Percentiles rank a stretch among this genome's conserved stretches.
Evolutionary conservation across 352 stramenopile species (phyloP).

Genomic region (Stephanocyclus meneghinianus): DNA sequence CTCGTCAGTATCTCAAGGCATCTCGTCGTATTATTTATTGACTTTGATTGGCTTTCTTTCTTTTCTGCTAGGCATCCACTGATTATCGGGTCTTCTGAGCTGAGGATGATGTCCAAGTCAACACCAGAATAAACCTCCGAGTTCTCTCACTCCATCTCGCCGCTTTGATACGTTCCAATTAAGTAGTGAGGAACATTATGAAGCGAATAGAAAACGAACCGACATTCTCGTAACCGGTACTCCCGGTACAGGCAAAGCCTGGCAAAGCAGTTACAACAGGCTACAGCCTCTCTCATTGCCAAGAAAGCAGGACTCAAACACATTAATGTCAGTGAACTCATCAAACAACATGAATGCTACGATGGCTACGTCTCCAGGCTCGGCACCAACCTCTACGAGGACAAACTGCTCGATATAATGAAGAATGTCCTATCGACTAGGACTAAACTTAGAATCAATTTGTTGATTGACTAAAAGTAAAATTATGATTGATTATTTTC

Average conservation of each 20-base stretch:
- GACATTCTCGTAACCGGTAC: slow-evolving; percentile 98
- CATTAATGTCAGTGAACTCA: slow-evolving; percentile 93
- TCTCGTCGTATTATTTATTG: no score
- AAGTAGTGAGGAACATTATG: slow-evolving; percentile 23
- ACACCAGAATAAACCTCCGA: no score
- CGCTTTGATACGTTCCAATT: neutral
- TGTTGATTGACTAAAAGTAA: no score
- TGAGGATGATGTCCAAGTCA: no score
- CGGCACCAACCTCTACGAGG: slow-evolving; percentile 95
- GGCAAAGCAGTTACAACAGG: no score
- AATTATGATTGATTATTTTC: no score
- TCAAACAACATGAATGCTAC: slow-evolving; percentile 79
- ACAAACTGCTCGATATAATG: slow-evolving; percentile 94
- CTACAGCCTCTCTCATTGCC: slow-evolving; percentile 86
- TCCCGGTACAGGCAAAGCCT: slow-evolving; percentile 87
- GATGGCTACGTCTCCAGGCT: slow-evolving; percentile 89
- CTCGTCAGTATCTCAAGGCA: no score
- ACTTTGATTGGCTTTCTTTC: no score
- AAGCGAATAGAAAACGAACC: slow-evolving; percentile 69
- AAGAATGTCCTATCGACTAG: no score
- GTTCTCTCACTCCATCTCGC: neutral
- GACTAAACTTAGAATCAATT: no score
- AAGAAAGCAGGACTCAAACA: slow-evolving; percentile 84
- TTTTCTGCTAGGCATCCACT: no score
- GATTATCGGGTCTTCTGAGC: no score